Base-by-base conservation (phyloP, 169 alveolate genomes). In the Plasmodium inui region DNA sequence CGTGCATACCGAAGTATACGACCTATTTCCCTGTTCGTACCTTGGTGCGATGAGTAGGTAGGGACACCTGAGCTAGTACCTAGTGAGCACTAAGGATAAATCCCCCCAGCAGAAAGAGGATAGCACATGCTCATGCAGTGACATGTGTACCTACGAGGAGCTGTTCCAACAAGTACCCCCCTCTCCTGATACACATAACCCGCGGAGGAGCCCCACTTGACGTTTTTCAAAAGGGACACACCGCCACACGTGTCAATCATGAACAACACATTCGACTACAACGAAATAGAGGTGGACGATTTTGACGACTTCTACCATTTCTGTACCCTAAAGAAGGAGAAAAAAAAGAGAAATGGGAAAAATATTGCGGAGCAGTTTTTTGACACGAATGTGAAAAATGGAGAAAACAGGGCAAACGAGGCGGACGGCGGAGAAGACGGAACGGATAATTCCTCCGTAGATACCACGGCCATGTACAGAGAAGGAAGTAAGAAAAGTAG, bases 191-290 rank as follows among this genome's bases (percentile, higher is more conserved):
- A 50, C 8, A 14, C 22, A 50, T 50, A 50, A 12, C 61, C 22
- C 7, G 61, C 8, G 22, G 22, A 50, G 61, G 22, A 50, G 0
- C 22, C 61, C 61, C 8, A 12, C 61, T 50, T 50, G 61, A 4
- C 61, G 61, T 26, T 50, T 22, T 17, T 3, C 61, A 50, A 12
- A 50, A 50, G 61, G 22, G 12, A 17, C 1, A 12, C 76, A 12
- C 37, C 30, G 37, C 14, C 26, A 37, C 17, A 74, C 8, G 22
- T 2, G 30, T 2, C 4, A 50, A 71, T 14, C 79, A 86, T 86
- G 93, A 81, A 86, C 44, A 86, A 26, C 32, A 39, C 93, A 22
- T 57, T 53, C 28, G 85, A 86, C 70, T 86, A 78, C 30, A 86
- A 37, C 81, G 57, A 86, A 34, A 76, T 86, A 28, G 82, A 86